phyloP scores from a whole-genome alignment of 2,329 filamentous ascomycete species.

The Alternaria sp. region DNA sequence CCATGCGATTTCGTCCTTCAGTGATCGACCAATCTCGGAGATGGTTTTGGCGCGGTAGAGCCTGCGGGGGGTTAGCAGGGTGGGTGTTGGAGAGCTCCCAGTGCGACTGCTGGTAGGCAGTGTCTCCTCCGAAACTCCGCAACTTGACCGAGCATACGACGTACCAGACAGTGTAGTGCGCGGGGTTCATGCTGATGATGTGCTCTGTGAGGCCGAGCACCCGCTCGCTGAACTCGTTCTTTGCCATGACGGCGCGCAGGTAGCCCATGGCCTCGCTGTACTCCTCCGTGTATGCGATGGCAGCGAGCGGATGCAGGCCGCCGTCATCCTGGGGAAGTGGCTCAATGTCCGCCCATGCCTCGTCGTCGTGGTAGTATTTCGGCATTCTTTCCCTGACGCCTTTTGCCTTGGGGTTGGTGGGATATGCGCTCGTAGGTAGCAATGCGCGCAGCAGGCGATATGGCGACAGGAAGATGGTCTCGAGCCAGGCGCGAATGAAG shows the following conservation, averaged over 20 bases:
- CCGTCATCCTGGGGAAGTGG: conserved; percentile 87
- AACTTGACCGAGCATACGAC: conserved; percentile 18
- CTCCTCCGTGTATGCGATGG: conserved; percentile 87
- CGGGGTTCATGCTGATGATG: conserved; percentile 91
- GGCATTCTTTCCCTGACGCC: conserved; percentile 25
- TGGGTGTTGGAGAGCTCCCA: neutral
- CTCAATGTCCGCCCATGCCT: conserved; percentile 81
- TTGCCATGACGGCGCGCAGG: conserved; percentile 90
- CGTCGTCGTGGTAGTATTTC: conserved; percentile 66
- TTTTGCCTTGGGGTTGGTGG: neutral
- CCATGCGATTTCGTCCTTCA: conserved; percentile 80
- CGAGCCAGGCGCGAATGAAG: conserved; percentile 24
- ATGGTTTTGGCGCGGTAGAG: conserved; percentile 87
- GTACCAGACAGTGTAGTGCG: conserved; percentile 96
- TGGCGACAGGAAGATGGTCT: conserved; percentile 16
- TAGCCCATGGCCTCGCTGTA: conserved; percentile 94
- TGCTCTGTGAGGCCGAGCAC: conserved; percentile 83
- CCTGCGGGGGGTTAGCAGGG: conserved; percentile 49
- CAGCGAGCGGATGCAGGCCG: conserved; percentile 75
- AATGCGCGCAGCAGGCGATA: conserved; percentile 14
- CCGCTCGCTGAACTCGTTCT: conserved; percentile 80
- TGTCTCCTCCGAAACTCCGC: conserved; percentile 4
- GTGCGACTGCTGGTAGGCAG: neutral
- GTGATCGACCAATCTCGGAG: conserved; percentile 67
- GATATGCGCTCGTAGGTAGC: neutral